These are phyloP conservation scores for Vitis hybrid DNA, from an alignment of 177 flowering plant genomes.

Conservation along the genomic window DNA sequence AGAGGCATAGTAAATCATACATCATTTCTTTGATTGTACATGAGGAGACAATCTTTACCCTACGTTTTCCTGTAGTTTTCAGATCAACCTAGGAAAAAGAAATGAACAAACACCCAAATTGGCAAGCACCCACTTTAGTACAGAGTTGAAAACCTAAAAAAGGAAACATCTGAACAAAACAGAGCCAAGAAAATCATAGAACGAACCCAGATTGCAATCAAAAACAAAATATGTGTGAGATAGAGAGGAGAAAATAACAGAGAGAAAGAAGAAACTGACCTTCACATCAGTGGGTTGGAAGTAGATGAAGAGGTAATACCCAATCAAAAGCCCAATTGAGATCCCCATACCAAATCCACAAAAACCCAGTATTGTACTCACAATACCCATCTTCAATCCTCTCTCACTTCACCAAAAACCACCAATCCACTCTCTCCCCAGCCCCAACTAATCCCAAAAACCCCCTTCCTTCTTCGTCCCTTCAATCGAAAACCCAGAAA, in stretches of 20 bases:
- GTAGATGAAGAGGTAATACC: slow-evolving; percentile 84
- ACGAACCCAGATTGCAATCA: neutral
- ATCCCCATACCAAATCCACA: slow-evolving; percentile 83
- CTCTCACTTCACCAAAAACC: slow-evolving; percentile 1
- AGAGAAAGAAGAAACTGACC: slow-evolving; percentile 40
- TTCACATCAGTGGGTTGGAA: slow-evolving; percentile 75
- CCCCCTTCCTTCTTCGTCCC: neutral
- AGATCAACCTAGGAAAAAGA: neutral
- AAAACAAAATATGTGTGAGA: neutral
- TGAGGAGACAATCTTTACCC: too few species aligned
- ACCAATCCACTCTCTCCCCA: neutral
- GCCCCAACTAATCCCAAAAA: neutral
- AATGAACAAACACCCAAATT: neutral
- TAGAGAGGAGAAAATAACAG: neutral
- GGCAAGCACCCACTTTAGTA: neutral
- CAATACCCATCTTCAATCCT: slow-evolving; percentile 58
- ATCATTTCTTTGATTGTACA: too few species aligned
- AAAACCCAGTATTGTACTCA: slow-evolving; percentile 64
- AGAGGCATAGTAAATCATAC: too few species aligned
- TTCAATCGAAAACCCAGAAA: neutral
- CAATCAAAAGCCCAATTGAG: slow-evolving; percentile 66
- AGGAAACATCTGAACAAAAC: too few species aligned
- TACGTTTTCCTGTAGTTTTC: too few species aligned
- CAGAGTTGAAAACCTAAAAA: too few species aligned
- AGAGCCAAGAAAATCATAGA: neutral